Evolutionary conservation across 345 rosid species (phyloP), one percentile per base, ranked within the genome.

Genomic region (Salix dunnii): DNA sequence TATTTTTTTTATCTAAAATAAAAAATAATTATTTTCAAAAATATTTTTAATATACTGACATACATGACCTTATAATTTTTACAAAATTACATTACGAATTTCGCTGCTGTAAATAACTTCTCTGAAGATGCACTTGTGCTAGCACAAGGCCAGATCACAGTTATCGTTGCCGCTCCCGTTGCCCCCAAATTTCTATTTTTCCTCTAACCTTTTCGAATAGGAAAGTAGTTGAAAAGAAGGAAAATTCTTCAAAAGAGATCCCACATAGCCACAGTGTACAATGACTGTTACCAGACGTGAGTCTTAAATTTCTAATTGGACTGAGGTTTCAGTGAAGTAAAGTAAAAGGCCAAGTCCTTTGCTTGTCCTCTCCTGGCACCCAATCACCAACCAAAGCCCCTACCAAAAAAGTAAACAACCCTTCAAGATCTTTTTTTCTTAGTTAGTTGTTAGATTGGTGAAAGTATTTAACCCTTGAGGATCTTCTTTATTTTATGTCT

Each of bases 281-380:
- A 79, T 84, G 85, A 17, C 62, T 1, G 68, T 72, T 67, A 63
- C 79, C 70, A 38, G 14, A 63, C 70, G n/a, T 27, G 25, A 23
- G 28, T 9, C 55, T 1, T 43, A n/a, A 16, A 28, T 58, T 20
- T 27, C 48, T 42, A 65, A 53, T 71, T 76, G 83, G 85, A 71
- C 81, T 73, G 85, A 82, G 83, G 77, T 74, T 84, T 84, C 85
- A 65, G 74, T 77, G 84, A 30, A 33, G 30, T 33, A 5, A 53
- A 55, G 55, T 77, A 28, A 78, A 10, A 70, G 72, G 60, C 61
- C 40, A 43, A 61, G 49, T 46, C 25, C 67, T 40, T 48, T 63
- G 25, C 53, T 70, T 28, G 21, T 48, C 18, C 6, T 40, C 63
- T 65, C 46, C 70, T 71, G 61, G 17, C 74, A 69, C 30, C 65